Base-by-base conservation (phyloP, 106 monocot genomes). In the Acanthochlamys bracteata region DNA sequence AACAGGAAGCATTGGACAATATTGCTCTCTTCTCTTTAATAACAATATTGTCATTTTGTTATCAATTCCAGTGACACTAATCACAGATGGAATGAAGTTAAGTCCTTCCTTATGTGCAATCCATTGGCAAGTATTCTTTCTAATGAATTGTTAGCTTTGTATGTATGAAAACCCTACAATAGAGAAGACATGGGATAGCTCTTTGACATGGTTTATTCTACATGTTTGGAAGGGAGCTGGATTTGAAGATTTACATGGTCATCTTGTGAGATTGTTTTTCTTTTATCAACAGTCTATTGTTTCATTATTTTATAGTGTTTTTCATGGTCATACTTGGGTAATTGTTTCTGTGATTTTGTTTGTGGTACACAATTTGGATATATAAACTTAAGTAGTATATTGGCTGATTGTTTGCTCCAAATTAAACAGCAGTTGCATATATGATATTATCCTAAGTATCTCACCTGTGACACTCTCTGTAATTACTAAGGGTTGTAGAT, bases 11-110 rank as follows among this genome's bases (percentile, higher is more conserved):
- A 61, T 55, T 99, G 76, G 92, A 99, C 73, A 92, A 99, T 64
- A 89, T 92, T 60, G 89, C 83, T 63, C 81, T 99, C 63, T 99
- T 92, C 83, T 99, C 98, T 20, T 68, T 86, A 53, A 92, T 98
- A 56, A 99, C 98, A 22, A 67, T 99, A 15, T 78, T 92, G 80
- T 92, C 92, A 22, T 80, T 99, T 61, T 89, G 42, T 63, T 99
- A 53, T 65, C 75, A 46, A 52, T 68, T 39, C 88, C 86, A 64
- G 51, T 81, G 12, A 72, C 76, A 20, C 61, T 89, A 16, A 61
- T 99, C 39, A 53, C 76, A 4, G 98, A 99, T 58, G 92, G 98
- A 41, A 19, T 83, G 61, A 92, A 83, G 65, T 74, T 99, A 56
- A 86, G 81, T 63, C 98, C 98, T 42, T 64, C 80, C n/a, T 25